phyloP scores from a whole-genome alignment of 176 grass and related monocot species.

The Cenchrus americanus region DNA sequence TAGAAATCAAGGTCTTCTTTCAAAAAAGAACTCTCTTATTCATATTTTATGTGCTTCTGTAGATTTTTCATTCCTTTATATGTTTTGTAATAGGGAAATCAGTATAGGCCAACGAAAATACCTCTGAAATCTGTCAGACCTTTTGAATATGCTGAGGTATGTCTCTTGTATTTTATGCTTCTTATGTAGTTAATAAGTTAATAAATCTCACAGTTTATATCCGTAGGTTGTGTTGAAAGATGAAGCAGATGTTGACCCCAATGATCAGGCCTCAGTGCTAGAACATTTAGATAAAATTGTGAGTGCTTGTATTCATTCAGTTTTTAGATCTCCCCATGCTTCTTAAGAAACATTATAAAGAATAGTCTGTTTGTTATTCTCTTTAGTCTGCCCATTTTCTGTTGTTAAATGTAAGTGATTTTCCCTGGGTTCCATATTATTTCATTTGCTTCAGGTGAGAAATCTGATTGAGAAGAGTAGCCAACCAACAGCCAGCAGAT shows the following conservation, averaged over 20 bases:
- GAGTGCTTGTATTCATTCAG: constrained; percentile 37
- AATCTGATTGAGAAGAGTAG: constrained; percentile 85
- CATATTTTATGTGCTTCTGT: neutral
- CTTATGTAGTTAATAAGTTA: constrained; percentile 3
- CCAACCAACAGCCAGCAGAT: constrained; percentile 52
- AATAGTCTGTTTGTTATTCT: constrained; percentile 26
- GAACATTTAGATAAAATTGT: constrained; percentile 95
- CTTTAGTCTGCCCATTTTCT: neutral
- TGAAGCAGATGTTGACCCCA: constrained; percentile 84
- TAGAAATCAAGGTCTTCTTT: constrained; percentile 85
- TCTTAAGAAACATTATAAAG: constrained; percentile 17
- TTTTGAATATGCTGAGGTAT: constrained; percentile 97
- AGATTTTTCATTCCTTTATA: constrained; percentile 50
- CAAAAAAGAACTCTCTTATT: constrained; percentile 1
- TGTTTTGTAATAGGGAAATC: constrained; percentile 67
- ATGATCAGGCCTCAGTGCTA: constrained; percentile 90
- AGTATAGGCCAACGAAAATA: constrained; percentile 95
- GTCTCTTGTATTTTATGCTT: constrained; percentile 30
- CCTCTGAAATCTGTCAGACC: constrained; percentile 84
- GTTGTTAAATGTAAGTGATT: constrained; percentile 10
- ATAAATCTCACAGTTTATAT: constrained; percentile 38
- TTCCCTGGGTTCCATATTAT: constrained; percentile 14
- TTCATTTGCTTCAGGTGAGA: constrained; percentile 69
- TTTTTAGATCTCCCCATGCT: constrained; percentile 19
- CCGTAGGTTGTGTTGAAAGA: constrained; percentile 93